Conservation (phyloP, 2,329 filamentous ascomycete genomes). For the Penicillium hordei region DNA sequence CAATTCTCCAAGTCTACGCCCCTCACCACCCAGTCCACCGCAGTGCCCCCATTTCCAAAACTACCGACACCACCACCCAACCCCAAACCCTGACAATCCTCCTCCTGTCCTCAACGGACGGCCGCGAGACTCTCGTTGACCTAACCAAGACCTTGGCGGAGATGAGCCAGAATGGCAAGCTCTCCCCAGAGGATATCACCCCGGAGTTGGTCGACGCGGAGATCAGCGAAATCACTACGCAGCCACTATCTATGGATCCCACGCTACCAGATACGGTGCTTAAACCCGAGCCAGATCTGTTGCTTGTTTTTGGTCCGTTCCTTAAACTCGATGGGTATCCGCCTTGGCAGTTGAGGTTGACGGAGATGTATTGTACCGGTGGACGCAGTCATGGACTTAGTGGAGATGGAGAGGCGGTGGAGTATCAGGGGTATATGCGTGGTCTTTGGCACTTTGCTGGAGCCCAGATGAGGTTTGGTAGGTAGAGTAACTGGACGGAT, state of each 20-base stretch:
- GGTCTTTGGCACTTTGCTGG: slow-evolving; percentile 80
- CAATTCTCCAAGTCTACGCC: slow-evolving; percentile 69
- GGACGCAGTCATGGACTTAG: slow-evolving; percentile 39
- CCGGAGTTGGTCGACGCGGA: slow-evolving; percentile 86
- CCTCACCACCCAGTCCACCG: slow-evolving; percentile 62
- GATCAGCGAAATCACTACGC: slow-evolving; percentile 59
- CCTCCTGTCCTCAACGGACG: slow-evolving; percentile 83
- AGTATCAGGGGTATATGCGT: slow-evolving; percentile 89
- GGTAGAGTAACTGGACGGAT: slow-evolving; percentile 37
- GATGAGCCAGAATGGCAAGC: slow-evolving; percentile 88
- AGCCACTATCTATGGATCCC: slow-evolving; percentile 24
- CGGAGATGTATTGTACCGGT: slow-evolving; percentile 78
- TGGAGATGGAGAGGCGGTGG: slow-evolving; percentile 57
- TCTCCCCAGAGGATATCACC: slow-evolving; percentile 78
- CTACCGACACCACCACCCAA: slow-evolving; percentile 2
- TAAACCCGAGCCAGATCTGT: slow-evolving; percentile 84
- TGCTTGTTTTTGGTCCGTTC: slow-evolving; percentile 81
- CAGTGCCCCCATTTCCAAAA: slow-evolving; percentile 23
- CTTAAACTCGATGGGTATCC: slow-evolving; percentile 89
- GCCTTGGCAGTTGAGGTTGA: slow-evolving; percentile 92
- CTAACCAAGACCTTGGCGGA: slow-evolving; percentile 90
- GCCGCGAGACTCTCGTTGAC: slow-evolving; percentile 90
- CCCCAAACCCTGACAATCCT: slow-evolving; percentile 58
- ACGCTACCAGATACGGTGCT: slow-evolving; percentile 44
- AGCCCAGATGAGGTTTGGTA: slow-evolving; percentile 83